Conservation (phyloP, 1,284 basidiomycete genomes). For the Ustilago tritici region DNA sequence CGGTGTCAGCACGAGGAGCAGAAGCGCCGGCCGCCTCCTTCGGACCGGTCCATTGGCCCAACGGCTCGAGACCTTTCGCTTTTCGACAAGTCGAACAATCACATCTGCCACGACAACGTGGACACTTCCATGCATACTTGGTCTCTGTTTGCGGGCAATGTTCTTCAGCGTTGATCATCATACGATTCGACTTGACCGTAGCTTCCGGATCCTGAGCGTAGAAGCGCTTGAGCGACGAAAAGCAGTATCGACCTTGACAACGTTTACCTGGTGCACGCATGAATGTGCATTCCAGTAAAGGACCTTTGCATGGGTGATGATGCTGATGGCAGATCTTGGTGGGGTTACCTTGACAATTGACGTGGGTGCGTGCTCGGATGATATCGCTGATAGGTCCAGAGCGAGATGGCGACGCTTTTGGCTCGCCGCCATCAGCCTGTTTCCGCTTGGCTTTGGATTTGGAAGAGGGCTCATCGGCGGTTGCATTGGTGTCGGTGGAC, state of each 20-base stretch:
- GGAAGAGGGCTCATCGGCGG: neutral
- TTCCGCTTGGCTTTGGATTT: conserved; percentile 25
- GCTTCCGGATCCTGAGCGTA: conserved; percentile 46
- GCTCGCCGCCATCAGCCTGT: neutral
- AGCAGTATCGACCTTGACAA: conserved; percentile 44
- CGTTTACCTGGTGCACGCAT: conserved; percentile 47
- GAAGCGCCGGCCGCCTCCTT: neutral
- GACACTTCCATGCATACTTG: conserved; percentile 55
- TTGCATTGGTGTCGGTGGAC: neutral
- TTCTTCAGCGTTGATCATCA: conserved; percentile 45
- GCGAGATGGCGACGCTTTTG: conserved; percentile 14
- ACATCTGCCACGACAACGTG: conserved; percentile 42
- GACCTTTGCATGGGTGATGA: conserved; percentile 39
- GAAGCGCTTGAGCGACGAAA: conserved; percentile 37
- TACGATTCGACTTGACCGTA: conserved; percentile 44
- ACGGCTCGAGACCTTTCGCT: conserved; percentile 28
- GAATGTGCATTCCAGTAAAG: conserved; percentile 50
- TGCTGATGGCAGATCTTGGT: conserved; percentile 47
- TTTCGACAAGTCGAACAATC: conserved; percentile 43
- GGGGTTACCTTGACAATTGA: conserved; percentile 26
- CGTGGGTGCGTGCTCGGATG: conserved; percentile 38
- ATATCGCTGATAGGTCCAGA: conserved; percentile 28
- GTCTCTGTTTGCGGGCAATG: conserved; percentile 46
- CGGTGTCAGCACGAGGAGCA: neutral
- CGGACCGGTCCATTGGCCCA: conserved; percentile 23